Percentiles rank a stretch among this genome's conserved stretches.
phyloP scores from a whole-genome alignment of 2,329 filamentous ascomycete species.

The Aspergillus luchuensis region DNA sequence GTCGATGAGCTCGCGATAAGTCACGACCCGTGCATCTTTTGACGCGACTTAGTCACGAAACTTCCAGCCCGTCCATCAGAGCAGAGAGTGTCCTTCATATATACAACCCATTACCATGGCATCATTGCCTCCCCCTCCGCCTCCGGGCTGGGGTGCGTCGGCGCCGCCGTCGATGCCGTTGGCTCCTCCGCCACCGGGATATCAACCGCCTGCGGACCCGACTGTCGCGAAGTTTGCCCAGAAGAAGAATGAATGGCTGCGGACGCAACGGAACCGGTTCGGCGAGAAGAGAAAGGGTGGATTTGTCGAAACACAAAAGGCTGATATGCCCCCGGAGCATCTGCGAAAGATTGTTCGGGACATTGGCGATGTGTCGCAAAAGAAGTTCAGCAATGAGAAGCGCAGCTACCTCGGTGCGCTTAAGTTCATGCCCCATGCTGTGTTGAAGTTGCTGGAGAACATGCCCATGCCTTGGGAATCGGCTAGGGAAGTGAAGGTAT shows the following conservation, averaged over 20 bases:
- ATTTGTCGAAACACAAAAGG: slow-evolving; percentile 97
- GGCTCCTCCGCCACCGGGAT: slow-evolving; percentile 81
- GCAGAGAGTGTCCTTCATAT: slow-evolving; percentile 22
- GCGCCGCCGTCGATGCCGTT: slow-evolving; percentile 55
- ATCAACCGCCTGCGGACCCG: slow-evolving; percentile 76
- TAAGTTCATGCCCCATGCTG: slow-evolving; percentile 99
- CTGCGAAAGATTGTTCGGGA: slow-evolving; percentile 97
- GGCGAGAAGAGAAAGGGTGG: slow-evolving; percentile 96
- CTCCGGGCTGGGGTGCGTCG: slow-evolving; percentile 63
- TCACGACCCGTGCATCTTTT: slow-evolving; percentile 29
- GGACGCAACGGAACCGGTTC: slow-evolving; percentile 85
- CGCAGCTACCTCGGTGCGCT: slow-evolving; percentile 93
- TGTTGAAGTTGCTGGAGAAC: slow-evolving; percentile 94
- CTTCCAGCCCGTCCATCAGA: slow-evolving; percentile 27
- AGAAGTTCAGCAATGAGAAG: slow-evolving; percentile 99
- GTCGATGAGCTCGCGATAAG: slow-evolving; percentile 22
- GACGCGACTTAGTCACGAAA: slow-evolving; percentile 36
- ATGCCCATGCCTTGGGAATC: slow-evolving; percentile 99
- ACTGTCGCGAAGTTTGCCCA: slow-evolving; percentile 92
- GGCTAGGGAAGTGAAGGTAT: slow-evolving; percentile 90
- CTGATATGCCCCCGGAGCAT: slow-evolving; percentile 98
- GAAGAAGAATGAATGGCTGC: slow-evolving; percentile 99
- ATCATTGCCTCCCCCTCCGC: slow-evolving; percentile 66
- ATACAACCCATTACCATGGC: slow-evolving; percentile 50
- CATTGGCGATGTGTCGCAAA: slow-evolving; percentile 98